Evolutionary conservation across 352 stramenopile species (phyloP).

Genomic region (Globisporangium nodosum): DNA sequence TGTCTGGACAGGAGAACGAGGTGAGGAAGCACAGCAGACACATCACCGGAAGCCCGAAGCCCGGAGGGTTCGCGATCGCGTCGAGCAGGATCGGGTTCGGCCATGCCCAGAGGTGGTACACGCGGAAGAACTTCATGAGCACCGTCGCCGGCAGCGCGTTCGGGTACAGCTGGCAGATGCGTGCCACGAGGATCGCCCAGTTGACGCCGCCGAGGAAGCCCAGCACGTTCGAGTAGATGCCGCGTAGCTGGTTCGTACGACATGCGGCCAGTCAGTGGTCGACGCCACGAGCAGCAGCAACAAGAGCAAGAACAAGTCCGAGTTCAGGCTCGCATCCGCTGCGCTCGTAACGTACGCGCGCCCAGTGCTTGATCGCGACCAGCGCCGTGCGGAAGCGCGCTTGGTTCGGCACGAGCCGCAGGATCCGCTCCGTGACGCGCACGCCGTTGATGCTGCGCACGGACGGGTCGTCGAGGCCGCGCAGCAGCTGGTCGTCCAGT

Average conservation of each 20-base stretch:
- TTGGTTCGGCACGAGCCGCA: constrained; percentile 85
- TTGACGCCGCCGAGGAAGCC: constrained; percentile 99
- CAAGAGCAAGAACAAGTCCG: too few relatives aligned
- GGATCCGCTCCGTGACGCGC: constrained; percentile 93
- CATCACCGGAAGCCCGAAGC: constrained; percentile 61
- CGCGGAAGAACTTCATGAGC: constrained; percentile 93
- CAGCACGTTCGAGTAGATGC: constrained; percentile 98
- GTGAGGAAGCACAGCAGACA: background rate
- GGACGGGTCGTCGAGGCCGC: constrained; percentile 89
- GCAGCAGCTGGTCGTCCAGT: constrained; percentile 71
- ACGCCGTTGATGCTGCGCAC: constrained; percentile 94
- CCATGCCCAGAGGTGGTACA: constrained; percentile 95
- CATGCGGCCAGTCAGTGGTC: background rate
- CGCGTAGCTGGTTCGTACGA: constrained; percentile 54
- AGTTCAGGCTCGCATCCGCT: too few relatives aligned
- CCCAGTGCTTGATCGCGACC: constrained; percentile 90
- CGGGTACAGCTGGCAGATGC: constrained; percentile 91
- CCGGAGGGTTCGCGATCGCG: constrained; percentile 37
- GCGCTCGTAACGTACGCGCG: constrained; percentile 34
- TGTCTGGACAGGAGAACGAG: too few relatives aligned
- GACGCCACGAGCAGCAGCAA: too few relatives aligned
- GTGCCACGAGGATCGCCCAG: constrained; percentile 96
- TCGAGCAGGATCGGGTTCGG: constrained; percentile 92
- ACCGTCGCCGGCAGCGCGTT: constrained; percentile 82
- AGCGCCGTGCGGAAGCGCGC: constrained; percentile 89